Base-by-base conservation (phyloP, 129 eudicot species). In the Lonicera japonica region DNA sequence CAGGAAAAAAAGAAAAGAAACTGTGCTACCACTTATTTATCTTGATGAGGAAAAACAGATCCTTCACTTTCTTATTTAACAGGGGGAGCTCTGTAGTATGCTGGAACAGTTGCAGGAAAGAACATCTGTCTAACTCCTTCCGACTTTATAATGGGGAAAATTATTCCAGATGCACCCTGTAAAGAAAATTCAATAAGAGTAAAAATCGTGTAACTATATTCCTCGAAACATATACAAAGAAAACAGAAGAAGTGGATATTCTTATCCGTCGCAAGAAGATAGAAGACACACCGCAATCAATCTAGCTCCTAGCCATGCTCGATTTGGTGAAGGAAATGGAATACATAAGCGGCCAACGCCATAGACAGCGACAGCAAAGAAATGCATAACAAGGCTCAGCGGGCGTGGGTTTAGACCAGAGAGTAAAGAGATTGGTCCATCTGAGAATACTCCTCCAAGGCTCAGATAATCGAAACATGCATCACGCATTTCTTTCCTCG, bases 51-150 rank as follows among this genome's bases (percentile, higher is more conserved):
- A 50, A 5, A 14, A 50, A 50, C 9, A 1, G 55, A 14, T 50
- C 8, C 9, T 17, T 50, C 60, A 22, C 11, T 5, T 10, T 22
- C 4, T 76, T 65, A 75, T 45, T 64, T 61, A 60, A 69, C 76
- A 14, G 68, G 73, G 61, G 82, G 85, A 62, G 76, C 72, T 67
- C 83, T 78, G 75, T 86, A 76, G 74, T 86, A 86, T 22, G 95
- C 84, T 53, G 95, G 86, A 74, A 86, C 73, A 20, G 80, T 82
- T 34, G 60, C 82, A 38, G 95, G 86, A 77, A 86, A 82, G 75
- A 86, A 86, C 95, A 82, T 79, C 59, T 82, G 95, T 61, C 89
- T 74, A 24, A 86, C 73, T 8, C 95, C 89, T 59, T 86, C 95
- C 0, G 86, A 74, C 66, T 65, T 76, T 52, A 86, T 79, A 5